phyloP scores from a whole-genome alignment of 208 protist genomes.

The Leishmania mexicana region DNA sequence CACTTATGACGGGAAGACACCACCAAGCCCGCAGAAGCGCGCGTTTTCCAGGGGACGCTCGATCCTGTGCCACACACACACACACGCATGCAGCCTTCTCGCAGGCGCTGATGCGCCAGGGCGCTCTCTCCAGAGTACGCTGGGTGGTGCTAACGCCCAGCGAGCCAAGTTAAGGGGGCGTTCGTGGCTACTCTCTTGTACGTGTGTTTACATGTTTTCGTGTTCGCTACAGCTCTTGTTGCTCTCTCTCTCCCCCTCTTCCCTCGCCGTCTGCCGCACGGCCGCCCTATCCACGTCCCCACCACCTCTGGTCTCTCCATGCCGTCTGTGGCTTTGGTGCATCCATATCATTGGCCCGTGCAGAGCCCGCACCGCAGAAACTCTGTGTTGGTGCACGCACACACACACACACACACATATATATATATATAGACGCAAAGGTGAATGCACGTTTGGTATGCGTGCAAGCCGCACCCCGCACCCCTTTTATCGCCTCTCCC shows the following conservation, averaged over 20 bases:
- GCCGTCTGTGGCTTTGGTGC: neutral
- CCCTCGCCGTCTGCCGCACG: neutral
- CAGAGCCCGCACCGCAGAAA: neutral
- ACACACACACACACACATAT: neutral
- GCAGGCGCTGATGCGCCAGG: neutral
- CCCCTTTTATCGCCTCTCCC: neutral
- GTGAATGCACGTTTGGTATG: neutral
- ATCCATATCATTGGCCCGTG: neutral
- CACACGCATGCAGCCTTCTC: neutral
- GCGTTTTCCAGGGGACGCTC: neutral
- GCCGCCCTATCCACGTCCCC: neutral
- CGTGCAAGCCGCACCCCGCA: conserved; percentile 1
- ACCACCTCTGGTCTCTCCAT: neutral
- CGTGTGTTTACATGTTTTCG: neutral
- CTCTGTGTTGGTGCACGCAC: neutral
- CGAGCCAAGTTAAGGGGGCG: neutral
- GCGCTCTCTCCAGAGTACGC: neutral
- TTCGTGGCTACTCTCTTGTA: neutral
- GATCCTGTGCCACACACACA: neutral
- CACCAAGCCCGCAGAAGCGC: neutral
- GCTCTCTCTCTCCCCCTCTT: neutral
- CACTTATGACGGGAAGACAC: neutral
- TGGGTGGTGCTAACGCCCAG: neutral
- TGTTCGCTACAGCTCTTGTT: neutral
- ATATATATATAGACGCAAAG: neutral